Conservation (phyloP, 768 basidiomycete species). For the Psilocybe tampanensis region DNA sequence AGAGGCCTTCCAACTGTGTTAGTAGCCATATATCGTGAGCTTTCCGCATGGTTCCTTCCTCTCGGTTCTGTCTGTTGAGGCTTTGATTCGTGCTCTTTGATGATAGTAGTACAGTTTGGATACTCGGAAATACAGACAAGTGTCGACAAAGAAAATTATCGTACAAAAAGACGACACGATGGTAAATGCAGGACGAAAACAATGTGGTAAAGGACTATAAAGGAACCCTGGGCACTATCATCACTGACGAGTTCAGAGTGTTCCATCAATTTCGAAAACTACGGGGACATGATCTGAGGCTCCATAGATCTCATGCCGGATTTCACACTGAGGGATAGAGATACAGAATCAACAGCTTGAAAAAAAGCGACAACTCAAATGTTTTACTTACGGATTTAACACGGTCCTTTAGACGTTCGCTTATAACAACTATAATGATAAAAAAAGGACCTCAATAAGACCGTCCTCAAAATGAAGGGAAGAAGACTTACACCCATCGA, state of each 20-base stretch:
- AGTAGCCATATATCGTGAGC: too few relatives aligned
- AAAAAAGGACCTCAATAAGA: not conserved
- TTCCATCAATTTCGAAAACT: conserved; percentile 70
- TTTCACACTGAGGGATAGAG: conserved; percentile 61
- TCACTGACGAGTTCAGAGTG: conserved; percentile 19
- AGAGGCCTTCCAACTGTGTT: too few relatives aligned
- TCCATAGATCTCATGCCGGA: conserved; percentile 82
- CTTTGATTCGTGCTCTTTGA: too few relatives aligned
- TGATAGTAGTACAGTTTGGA: too few relatives aligned
- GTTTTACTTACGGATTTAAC: conserved; percentile 54
- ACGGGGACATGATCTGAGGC: conserved; percentile 84
- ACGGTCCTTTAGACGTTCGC: conserved; percentile 63
- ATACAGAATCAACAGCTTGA: not conserved
- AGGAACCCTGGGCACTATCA: not conserved
- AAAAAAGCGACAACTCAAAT: not conserved
- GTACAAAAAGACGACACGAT: too few relatives aligned
- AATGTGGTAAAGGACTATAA: too few relatives aligned
- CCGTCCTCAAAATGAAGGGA: not conserved
- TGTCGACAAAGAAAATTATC: too few relatives aligned
- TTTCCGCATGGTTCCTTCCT: too few relatives aligned
- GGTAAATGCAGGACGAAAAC: too few relatives aligned
- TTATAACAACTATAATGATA: conserved; percentile 62
- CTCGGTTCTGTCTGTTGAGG: too few relatives aligned
- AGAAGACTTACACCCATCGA: conserved; percentile 73
- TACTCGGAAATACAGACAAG: too few relatives aligned